Evolutionary conservation across 352 stramenopile genomes (phyloP), one percentile per base, ranked within the genome.

Genomic region (Globisporangium middletonii): DNA sequence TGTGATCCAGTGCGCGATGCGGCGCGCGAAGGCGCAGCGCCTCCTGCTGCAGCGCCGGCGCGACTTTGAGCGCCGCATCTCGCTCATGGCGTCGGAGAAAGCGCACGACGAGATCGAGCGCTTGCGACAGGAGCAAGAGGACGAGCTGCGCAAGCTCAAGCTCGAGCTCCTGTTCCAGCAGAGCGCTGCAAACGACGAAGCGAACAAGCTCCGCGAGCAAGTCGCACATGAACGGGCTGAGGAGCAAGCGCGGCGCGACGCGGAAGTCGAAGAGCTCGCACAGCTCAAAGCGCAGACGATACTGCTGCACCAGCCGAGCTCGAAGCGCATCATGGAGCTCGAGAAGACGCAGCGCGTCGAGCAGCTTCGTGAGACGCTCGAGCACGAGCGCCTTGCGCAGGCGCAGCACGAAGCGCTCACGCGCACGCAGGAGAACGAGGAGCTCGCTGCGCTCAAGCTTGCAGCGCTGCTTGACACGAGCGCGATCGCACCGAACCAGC

Each of bases 1-100:
- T 23, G 71, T 78, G 47, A 86, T 94, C 41, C 81, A 94, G 57
- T 89, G 83, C 48, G 62, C 70, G 4, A 65, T 88, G 55, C 75
- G 81, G 12, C 69, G 68, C 26, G 64, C 64, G 18, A 63, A 72
- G 9, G 83, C 81, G 8, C 58, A 71, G 16, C 67, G 67, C 0
- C 16, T 74, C 48, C 47, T 92, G 42, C 44, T 72, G 15, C 71
- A 68, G 26, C 70, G 69, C n/a, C 76, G 83, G 15, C 67, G 63
- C 11, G 79, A 89, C n/a, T 80, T 94, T 49, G 81, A 94, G 64
- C 77, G 81, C 44, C 66, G 83, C 8, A 84, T 94, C 46, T 89
- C 83, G 9, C 71, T 89, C 59, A 89, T 94, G 78, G 79, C 79
- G 3, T 88, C 76, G 1, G 83, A 91, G 56, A 91, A 92, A 53